These are phyloP conservation scores for Pezicula rhizophila DNA, from an alignment of 2,329 filamentous ascomycete genomes.

Conservation along the genomic window DNA sequence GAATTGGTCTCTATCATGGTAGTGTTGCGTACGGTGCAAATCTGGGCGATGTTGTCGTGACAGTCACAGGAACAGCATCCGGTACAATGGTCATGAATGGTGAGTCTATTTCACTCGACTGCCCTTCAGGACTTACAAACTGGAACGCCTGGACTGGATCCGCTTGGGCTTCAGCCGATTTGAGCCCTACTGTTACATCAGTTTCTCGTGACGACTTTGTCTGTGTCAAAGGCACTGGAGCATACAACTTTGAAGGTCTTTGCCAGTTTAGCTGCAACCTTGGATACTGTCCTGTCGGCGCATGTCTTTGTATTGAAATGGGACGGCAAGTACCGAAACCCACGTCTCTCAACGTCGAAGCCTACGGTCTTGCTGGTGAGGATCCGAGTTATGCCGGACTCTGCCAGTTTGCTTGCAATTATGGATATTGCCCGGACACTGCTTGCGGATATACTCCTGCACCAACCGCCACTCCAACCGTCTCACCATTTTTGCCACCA, in stretches of 20 bases:
- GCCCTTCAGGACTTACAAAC: slow-evolving; percentile 25
- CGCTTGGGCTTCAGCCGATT: slow-evolving; percentile 3
- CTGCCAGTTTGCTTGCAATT: slow-evolving; percentile 12
- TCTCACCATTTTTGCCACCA: no score
- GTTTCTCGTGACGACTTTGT: no score
- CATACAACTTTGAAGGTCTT: slow-evolving; percentile 14
- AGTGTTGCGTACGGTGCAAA: no score
- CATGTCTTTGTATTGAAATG: slow-evolving; percentile 19
- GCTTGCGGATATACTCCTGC: no score
- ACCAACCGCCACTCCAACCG: no score
- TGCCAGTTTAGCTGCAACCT: slow-evolving; percentile 23
- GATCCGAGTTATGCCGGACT: slow-evolving; percentile 12
- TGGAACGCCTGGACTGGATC: slow-evolving; percentile 33
- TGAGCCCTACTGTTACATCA: slow-evolving; percentile 14
- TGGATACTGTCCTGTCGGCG: slow-evolving; percentile 24
- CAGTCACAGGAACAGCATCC: background rate
- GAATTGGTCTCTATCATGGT: slow-evolving; percentile 1
- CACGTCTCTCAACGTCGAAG: no score
- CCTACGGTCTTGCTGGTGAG: slow-evolving; percentile 8
- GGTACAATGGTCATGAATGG: slow-evolving; percentile 19
- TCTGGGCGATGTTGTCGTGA: background rate
- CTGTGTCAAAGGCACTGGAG: no score
- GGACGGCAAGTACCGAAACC: no score
- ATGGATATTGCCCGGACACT: slow-evolving; percentile 9
- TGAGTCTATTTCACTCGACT: slow-evolving; percentile 18